Evolutionary conservation across 1,284 basidiomycete species (phyloP).

Genomic region (Fomes fomentarius): DNA sequence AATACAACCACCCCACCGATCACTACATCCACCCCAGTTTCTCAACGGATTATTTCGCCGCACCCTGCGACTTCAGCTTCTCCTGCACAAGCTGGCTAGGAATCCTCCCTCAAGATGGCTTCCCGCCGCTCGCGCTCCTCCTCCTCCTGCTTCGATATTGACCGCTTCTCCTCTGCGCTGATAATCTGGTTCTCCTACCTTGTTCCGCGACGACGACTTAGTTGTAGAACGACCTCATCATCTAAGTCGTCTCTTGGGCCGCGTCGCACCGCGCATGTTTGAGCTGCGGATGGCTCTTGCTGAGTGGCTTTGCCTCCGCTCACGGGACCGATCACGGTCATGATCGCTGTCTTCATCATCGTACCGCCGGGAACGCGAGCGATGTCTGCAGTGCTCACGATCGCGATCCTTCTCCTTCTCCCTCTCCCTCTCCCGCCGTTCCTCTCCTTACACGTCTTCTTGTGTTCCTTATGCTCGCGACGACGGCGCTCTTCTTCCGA

Average conservation of each 20-base stretch:
- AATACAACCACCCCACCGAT: no score
- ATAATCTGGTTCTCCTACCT: slow-evolving; percentile 97
- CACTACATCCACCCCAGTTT: no score
- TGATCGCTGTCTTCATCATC: slow-evolving; percentile 44
- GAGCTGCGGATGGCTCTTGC: slow-evolving; percentile 24
- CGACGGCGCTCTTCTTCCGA: slow-evolving; percentile 66
- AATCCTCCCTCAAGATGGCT: slow-evolving; percentile 74
- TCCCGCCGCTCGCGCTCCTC: slow-evolving; percentile 94
- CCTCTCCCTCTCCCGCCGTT: slow-evolving; percentile 43
- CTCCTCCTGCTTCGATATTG: slow-evolving; percentile 89
- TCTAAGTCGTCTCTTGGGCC: slow-evolving; percentile 43
- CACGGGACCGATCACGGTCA: slow-evolving; percentile 37
- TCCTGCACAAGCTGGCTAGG: slow-evolving; percentile 80
- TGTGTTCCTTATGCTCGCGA: slow-evolving; percentile 63
- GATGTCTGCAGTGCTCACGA: slow-evolving; percentile 31
- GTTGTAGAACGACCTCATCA: slow-evolving; percentile 65
- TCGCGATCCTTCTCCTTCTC: slow-evolving; percentile 39
- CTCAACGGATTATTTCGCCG: slow-evolving; percentile 28
- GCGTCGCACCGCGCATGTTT: slow-evolving; percentile 27
- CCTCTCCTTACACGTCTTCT: slow-evolving; percentile 55
- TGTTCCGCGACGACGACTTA: slow-evolving; percentile 50
- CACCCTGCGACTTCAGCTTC: slow-evolving; percentile 53
- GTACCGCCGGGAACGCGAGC: slow-evolving; percentile 34
- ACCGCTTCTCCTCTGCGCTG: slow-evolving; percentile 95
- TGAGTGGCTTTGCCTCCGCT: slow-evolving; percentile 28